A percentile compares a stretch with the other conserved stretches of the same genome.
Conservation (phyloP, 1,284 basidiomycete species). For the Ganoderma resinaceum region DNA sequence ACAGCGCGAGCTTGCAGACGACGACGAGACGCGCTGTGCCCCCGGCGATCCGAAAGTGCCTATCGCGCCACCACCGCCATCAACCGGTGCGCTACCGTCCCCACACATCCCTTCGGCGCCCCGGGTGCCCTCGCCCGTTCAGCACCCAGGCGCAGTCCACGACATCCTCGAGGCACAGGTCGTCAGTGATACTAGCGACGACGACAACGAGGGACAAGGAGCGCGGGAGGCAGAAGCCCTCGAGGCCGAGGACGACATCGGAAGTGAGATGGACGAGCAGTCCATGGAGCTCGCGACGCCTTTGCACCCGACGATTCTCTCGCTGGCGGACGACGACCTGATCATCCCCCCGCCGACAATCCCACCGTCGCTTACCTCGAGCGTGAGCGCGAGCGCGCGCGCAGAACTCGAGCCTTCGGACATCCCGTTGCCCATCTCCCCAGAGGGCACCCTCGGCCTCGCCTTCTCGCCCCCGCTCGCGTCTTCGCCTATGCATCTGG, state of each 20-base stretch:
- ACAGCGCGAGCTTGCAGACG: background rate
- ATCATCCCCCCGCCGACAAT: slow-evolving; percentile 11
- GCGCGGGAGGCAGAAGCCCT: background rate
- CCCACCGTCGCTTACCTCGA: background rate
- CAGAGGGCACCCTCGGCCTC: slow-evolving; percentile 9
- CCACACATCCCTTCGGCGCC: slow-evolving; percentile 18
- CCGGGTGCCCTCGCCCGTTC: background rate
- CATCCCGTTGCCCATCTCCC: slow-evolving; percentile 30
- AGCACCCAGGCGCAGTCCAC: background rate
- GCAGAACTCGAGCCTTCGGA: slow-evolving; percentile 17
- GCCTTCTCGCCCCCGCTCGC: slow-evolving; percentile 12
- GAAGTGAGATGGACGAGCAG: slow-evolving; percentile 40
- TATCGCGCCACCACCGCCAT: background rate
- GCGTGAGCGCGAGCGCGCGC: background rate
- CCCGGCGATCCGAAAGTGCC: slow-evolving; percentile 14
- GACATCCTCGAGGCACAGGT: background rate
- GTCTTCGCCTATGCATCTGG: background rate
- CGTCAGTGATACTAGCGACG: background rate
- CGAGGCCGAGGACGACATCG: slow-evolving; percentile 6
- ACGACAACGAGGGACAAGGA: background rate
- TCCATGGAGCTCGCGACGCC: slow-evolving; percentile 69
- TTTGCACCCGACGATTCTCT: slow-evolving; percentile 48
- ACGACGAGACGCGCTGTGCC: slow-evolving; percentile 4
- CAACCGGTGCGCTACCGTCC: background rate
- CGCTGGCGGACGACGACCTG: slow-evolving; percentile 30